phyloP scores from a whole-genome alignment of 2,329 filamentous ascomycete genomes.

The Phoma sp. region DNA sequence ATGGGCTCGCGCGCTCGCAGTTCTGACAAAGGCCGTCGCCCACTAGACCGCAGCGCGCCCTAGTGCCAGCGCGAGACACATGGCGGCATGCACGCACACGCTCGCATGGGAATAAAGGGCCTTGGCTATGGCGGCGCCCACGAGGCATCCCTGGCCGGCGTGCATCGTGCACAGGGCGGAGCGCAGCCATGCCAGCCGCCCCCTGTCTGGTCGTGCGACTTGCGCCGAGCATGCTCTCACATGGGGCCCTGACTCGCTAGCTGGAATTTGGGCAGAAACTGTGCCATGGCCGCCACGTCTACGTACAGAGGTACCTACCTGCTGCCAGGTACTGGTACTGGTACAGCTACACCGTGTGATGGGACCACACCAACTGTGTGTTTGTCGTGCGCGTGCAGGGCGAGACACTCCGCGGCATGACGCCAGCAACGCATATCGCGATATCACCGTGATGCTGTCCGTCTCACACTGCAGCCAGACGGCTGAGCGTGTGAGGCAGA shows the following conservation, averaged over 20 bases:
- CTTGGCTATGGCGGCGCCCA: constrained; percentile 41
- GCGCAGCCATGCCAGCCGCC: constrained; percentile 19
- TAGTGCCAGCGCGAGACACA: constrained; percentile 36
- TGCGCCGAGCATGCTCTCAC: constrained; percentile 8
- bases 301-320: too few relatives aligned
- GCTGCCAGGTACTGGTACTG: not conserved
- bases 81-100: constrained; percentile 34
- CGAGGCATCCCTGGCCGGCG: constrained; percentile 42
- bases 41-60: constrained; percentile 19
- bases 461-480: constrained; percentile 11
- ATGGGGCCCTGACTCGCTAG: constrained; percentile 7
- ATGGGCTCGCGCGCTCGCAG: constrained; percentile 38
- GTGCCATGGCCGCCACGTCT: not conserved
- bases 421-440: not conserved
- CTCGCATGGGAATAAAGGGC: constrained; percentile 36
- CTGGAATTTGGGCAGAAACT: not conserved
- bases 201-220: constrained; percentile 15
- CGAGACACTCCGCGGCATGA: not conserved
- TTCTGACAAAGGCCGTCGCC: constrained; percentile 38
- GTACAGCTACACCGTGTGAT: too few relatives aligned
- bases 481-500: not conserved
- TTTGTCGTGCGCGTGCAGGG: not conserved
- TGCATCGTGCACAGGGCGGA: constrained; percentile 16
- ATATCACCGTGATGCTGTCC: not conserved
- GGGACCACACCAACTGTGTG: too few relatives aligned